A percentile compares a stretch with the other conserved stretches of the same genome.
phyloP scores from a whole-genome alignment of 1,139 yeast species.

The Taphrina sp. region DNA sequence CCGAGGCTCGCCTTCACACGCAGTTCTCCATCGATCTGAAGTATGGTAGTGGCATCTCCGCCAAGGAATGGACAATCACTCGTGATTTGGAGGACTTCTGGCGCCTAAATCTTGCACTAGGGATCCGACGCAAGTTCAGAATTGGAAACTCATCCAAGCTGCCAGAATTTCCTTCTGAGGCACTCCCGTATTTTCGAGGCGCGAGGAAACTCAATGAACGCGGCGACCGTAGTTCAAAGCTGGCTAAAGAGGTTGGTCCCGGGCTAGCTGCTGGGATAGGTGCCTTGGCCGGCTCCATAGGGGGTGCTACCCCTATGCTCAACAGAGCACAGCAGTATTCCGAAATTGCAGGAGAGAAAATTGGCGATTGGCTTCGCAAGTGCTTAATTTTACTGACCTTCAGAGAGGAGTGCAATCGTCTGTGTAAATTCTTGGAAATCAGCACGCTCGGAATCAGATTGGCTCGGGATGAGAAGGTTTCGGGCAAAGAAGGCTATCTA shows the following conservation, averaged over 20 bases:
- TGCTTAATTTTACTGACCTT: slow-evolving; percentile 61
- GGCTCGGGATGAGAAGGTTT: slow-evolving; percentile 75
- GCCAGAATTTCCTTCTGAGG: slow-evolving; percentile 43
- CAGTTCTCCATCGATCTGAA: slow-evolving; percentile 60
- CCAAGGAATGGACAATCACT: slow-evolving; percentile 76
- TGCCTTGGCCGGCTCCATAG: slow-evolving; percentile 28
- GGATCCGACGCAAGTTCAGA: slow-evolving; percentile 67
- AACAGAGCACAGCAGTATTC: slow-evolving; percentile 16
- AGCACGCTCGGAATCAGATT: slow-evolving; percentile 83
- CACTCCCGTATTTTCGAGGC: slow-evolving; percentile 39
- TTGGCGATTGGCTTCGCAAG: slow-evolving; percentile 64
- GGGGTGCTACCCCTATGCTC: slow-evolving; percentile 20
- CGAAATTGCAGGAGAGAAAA: slow-evolving; percentile 40
- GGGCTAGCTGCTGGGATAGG: slow-evolving; percentile 32
- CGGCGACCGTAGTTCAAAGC: slow-evolving; percentile 17
- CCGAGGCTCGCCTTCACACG: slow-evolving; percentile 54
- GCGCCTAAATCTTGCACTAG: slow-evolving; percentile 38
- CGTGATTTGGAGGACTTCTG: slow-evolving; percentile 69
- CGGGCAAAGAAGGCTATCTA: slow-evolving; percentile 86
- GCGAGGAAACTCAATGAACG: slow-evolving; percentile 37
- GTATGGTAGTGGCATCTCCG: slow-evolving; percentile 80
- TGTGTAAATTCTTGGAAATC: slow-evolving; percentile 82
- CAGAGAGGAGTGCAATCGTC: slow-evolving; percentile 74
- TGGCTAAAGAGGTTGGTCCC: slow-evolving; percentile 11
- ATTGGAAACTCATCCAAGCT: slow-evolving; percentile 46